Base-by-base conservation (phyloP, 192 early-diverging fungal species). In the Umbelopsis vinacea region DNA sequence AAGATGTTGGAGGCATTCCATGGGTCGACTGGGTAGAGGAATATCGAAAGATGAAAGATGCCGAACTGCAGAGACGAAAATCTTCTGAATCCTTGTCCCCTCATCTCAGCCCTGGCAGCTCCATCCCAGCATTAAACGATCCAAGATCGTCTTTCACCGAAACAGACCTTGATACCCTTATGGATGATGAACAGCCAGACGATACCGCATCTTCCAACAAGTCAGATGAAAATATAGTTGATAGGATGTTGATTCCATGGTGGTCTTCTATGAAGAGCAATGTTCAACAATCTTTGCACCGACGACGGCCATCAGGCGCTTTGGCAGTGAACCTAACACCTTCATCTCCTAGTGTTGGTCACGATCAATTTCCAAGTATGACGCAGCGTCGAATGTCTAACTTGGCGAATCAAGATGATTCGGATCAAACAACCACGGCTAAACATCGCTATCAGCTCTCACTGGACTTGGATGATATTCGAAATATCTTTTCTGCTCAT, bases 21-120 rank as follows among this genome's bases (percentile, higher is more conserved):
- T 79, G 77, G 77, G 73, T 79, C 17, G 77, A 79, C 57, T 79
- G 77, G 77, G 26, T 79, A 9, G 77, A 79, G 9, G 77, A 79
- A 50, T 79, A 79, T 47, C 63, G 70, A 17, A 37, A 68, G 4
- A 11, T 79, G 4, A 79, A 79, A 57, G 57, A 69, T n/a, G 26
- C 45, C 21, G 77, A 79, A 26, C 0, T 63, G 15, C 29, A 63
- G 57, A 22, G 57, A 37, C 24, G 57, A 37, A 63, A 37, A 37
- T 63, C 57, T 38, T 15, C 37, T 35, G 57, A 63, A 63, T 17
- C 7, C 33, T 1, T 12, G 0, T 35, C 19, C 7, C 14, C 17
- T 6, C 38, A 3, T 33, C 3, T 37, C 4, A 29, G 4, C 11
- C 14, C 57, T 17, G 26, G 12, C 15, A 50, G n/a, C n/a, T n/a